Base-by-base conservation (phyloP, 2,329 filamentous ascomycete species). In the Fusarium dlaminii region DNA sequence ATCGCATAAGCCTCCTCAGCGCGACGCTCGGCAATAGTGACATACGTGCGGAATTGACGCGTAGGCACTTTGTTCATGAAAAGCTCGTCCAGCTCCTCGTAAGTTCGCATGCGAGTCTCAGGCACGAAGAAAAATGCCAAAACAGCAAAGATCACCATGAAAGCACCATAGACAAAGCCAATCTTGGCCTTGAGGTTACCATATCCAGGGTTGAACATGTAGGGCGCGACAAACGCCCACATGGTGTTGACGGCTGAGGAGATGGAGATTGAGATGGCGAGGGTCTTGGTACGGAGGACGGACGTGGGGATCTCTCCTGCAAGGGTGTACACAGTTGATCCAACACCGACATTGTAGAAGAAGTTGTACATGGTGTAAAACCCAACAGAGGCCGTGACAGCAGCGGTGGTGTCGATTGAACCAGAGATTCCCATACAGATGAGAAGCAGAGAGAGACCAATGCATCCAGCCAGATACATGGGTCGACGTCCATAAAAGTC, bases 161-260 rank as follows among this genome's bases (percentile, higher is more conserved):
- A 79, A 0, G 78, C 83, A 1, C 81, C 79, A 64, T 80, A 86
- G 2, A 86, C 76, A 37, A 85, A 84, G 0, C 83, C 84, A 5
- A 83, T 84, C 77, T 84, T 84, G 3, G 81, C 83, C 34, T 82
- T 80, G 27, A 86, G 73, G 66, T 84, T 81, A 14, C 79, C 83
- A 9, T 76, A 72, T 11, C 75, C 79, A 0, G 79, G 75, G 39
- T 81, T 81, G 52, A 80, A 80, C 63, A 81, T 84, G 63, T 88
- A 89, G 0, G 88, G 87, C 2, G 89, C 75, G 3, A 83, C 82
- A 39, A 89, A 81, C 0, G 83, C 83, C 63, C 87, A 84, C 52
- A 84, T 77, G 7, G 84, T 83, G 34, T 82, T 83, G 9, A 81
- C 77, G 0, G 84, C 77, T 5, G 84, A 82, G 2, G 83, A 82